A percentile compares a stretch with the other conserved stretches of the same genome.
These are phyloP conservation scores for Solanum ahanhuiri DNA, from an alignment of 257 asterid species.

Conservation along the genomic window DNA sequence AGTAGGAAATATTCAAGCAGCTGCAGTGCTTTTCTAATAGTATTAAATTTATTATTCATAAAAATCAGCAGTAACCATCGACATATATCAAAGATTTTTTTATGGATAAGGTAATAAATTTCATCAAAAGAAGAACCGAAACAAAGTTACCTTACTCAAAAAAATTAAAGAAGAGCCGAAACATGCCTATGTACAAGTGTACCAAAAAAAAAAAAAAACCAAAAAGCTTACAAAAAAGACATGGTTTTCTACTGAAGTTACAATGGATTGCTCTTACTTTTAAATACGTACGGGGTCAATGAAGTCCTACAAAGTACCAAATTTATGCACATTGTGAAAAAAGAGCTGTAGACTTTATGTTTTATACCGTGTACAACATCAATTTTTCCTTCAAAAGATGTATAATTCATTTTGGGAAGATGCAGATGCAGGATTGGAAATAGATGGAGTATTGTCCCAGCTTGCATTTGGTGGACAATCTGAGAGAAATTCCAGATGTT, in stretches of 20 bases:
- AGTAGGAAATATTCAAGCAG: background rate
- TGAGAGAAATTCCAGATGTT: background rate
- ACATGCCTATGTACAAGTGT: background rate
- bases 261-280: background rate
- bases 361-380: background rate
- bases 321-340: background rate
- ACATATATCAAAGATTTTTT: background rate
- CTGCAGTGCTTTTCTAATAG: background rate
- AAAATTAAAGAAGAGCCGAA: background rate
- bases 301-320: background rate
- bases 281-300: background rate
- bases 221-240: background rate
- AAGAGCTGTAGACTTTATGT: background rate
- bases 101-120: background rate
- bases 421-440: background rate
- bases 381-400: background rate
- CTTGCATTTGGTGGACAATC: background rate
- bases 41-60: background rate
- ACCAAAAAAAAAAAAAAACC: background rate
- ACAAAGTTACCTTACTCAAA: background rate
- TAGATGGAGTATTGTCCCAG: background rate
- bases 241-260: background rate
- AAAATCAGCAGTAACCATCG: background rate
- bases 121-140: background rate
- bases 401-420: background rate